Evolutionary conservation across 2,329 filamentous ascomycete genomes (phyloP).

Genomic region (Paracamarosporium sp.): DNA sequence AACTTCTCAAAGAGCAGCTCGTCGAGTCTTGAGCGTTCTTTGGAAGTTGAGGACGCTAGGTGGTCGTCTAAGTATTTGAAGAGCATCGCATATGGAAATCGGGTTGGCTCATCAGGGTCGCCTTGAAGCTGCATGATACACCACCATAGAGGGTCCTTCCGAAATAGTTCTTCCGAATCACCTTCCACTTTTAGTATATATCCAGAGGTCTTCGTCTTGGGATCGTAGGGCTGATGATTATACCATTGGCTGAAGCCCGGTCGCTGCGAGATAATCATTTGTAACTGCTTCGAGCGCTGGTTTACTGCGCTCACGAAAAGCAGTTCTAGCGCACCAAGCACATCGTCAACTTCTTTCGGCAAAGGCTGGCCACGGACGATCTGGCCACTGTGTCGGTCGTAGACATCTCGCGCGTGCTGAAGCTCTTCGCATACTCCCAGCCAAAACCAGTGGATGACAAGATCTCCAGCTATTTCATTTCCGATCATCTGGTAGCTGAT

Average conservation of each 20-base stretch:
- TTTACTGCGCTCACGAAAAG: conserved; percentile 13
- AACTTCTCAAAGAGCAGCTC: conserved; percentile 21
- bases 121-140: conserved; percentile 16
- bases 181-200: background rate
- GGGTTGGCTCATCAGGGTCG: conserved; percentile 9
- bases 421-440: conserved; percentile 10
- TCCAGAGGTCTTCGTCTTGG: background rate
- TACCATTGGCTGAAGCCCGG: conserved; percentile 17
- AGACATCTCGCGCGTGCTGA: background rate
- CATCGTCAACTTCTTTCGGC: conserved; percentile 15
- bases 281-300: conserved; percentile 8
- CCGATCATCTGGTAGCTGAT: background rate
- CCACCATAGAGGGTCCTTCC: conserved; percentile 16
- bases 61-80: conserved; percentile 23
- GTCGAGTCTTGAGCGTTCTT: conserved; percentile 18
- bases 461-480: background rate
- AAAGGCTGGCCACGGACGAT: conserved; percentile 12
- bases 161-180: background rate
- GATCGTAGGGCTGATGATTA: background rate
- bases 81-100: conserved; percentile 15
- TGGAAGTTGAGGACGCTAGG: conserved; percentile 1
- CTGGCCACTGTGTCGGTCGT: conserved; percentile 11
- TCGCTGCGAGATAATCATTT: conserved; percentile 13
- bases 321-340: conserved; percentile 16
- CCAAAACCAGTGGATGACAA: conserved; percentile 16